phyloP scores from a whole-genome alignment of 345 rosid species.

The Linum tenue region DNA sequence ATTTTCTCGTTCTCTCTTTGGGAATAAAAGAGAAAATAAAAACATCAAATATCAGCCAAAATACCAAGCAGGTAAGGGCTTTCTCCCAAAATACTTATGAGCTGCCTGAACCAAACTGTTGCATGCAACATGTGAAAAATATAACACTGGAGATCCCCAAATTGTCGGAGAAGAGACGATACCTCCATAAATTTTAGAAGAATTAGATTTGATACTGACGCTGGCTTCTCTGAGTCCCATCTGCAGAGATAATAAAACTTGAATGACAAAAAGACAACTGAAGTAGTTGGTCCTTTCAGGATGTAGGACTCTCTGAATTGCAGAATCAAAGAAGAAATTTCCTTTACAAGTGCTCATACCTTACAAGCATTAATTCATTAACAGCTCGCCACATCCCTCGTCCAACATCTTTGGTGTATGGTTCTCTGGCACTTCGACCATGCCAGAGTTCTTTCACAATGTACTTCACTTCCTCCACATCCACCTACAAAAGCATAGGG shows the following conservation, averaged over 20 bases:
- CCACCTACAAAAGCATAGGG: conserved; percentile 39
- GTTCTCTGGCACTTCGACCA: conserved; percentile 72
- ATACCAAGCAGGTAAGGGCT: not conserved
- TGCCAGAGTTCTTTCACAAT: conserved; percentile 87
- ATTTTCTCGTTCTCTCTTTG: not conserved
- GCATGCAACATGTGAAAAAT: no score
- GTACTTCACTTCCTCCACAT: conserved; percentile 80
- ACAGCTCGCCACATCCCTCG: conserved; percentile 92
- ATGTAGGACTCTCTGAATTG: not conserved
- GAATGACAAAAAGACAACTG: no score
- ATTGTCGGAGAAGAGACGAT: conserved; percentile 5
- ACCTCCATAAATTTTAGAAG: conserved; percentile 91
- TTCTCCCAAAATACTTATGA: not conserved
- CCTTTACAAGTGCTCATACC: conserved; percentile 29
- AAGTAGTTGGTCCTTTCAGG: no score
- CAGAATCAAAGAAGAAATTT: not conserved
- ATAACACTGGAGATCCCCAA: no score
- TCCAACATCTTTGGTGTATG: conserved; percentile 63
- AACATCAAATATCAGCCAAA: not conserved
- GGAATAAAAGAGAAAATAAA: not conserved
- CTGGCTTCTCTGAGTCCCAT: conserved; percentile 80
- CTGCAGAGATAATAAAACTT: conserved; percentile 28
- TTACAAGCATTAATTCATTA: conserved; percentile 81
- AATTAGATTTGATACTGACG: conserved; percentile 66
- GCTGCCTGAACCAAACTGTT: not conserved